Conservation (phyloP, 2,329 filamentous ascomycete species). For the Coniochaeta sp. region DNA sequence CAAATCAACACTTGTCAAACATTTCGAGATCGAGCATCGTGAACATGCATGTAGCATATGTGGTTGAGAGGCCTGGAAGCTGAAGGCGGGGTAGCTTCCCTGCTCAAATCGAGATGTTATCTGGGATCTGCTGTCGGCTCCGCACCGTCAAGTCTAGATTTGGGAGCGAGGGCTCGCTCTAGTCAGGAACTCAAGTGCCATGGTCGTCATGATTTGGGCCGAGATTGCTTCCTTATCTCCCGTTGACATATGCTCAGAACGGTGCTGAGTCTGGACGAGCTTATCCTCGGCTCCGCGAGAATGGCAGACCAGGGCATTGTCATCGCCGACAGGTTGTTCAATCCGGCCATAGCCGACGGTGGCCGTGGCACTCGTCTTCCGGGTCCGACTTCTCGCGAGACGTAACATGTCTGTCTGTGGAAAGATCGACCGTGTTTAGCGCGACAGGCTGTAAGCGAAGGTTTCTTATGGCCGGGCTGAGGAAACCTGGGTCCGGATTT, state of each 20-base stretch:
- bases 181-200: not conserved
- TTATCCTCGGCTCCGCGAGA: conserved; percentile 20
- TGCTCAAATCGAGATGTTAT: not conserved
- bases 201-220: conserved; percentile 5
- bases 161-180: not conserved
- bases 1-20: not conserved
- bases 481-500: not conserved
- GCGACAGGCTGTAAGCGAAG: not conserved
- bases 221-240: conserved; percentile 6
- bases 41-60: not conserved
- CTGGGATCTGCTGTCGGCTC: not conserved
- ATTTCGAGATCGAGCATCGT: not conserved
- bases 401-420: not conserved
- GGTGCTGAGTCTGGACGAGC: conserved; percentile 3
- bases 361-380: not conserved
- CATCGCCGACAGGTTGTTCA: not conserved
- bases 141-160: not conserved
- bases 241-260: not conserved
- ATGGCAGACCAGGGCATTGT: conserved; percentile 3
- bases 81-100: not conserved
- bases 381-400: not conserved
- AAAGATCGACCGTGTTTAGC: not conserved
- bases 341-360: not conserved
- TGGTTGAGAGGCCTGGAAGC: not conserved
- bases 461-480: not conserved